Evolutionary conservation across 1,139 yeast genomes (phyloP).

Genomic region (Geotrichum australiense): DNA sequence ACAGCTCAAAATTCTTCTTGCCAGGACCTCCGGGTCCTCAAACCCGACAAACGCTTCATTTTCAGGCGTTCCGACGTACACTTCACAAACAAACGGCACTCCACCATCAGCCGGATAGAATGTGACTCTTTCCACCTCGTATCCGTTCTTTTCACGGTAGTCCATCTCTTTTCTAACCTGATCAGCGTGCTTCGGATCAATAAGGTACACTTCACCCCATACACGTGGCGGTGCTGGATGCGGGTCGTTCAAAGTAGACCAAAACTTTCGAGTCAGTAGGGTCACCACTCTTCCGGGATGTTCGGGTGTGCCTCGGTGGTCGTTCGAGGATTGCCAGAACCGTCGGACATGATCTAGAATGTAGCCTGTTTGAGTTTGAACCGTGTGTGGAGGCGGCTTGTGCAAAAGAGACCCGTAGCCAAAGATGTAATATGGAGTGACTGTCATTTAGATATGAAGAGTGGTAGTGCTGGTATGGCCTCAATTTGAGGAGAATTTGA

Average conservation of each 20-base stretch:
- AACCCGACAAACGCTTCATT: constrained; percentile 75
- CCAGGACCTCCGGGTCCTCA: constrained; percentile 50
- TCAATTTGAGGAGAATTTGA: no score
- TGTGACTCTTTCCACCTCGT: constrained; percentile 61
- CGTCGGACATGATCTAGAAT: constrained; percentile 70
- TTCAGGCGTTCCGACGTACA: constrained; percentile 77
- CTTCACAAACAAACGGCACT: constrained; percentile 39
- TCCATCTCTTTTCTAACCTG: constrained; percentile 66
- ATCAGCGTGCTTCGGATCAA: constrained; percentile 56
- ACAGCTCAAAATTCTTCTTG: constrained; percentile 48
- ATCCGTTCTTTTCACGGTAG: constrained; percentile 83
- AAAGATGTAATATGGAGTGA: constrained; percentile 70
- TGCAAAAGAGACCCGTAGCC: constrained; percentile 89
- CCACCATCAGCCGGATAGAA: constrained; percentile 40
- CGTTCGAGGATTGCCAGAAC: constrained; percentile 88
- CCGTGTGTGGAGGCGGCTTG: constrained; percentile 79
- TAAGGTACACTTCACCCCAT: constrained; percentile 80
- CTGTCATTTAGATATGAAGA: no score
- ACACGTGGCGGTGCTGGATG: constrained; percentile 50
- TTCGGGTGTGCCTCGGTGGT: constrained; percentile 84
- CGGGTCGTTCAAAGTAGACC: constrained; percentile 29
- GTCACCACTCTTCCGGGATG: constrained; percentile 87
- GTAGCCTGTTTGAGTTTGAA: constrained; percentile 61
- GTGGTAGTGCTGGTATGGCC: no score
- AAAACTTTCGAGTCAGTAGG: constrained; percentile 52